Evolutionary conservation across 768 basidiomycete genomes (phyloP).

Genomic region (Peribolospora baueri): DNA sequence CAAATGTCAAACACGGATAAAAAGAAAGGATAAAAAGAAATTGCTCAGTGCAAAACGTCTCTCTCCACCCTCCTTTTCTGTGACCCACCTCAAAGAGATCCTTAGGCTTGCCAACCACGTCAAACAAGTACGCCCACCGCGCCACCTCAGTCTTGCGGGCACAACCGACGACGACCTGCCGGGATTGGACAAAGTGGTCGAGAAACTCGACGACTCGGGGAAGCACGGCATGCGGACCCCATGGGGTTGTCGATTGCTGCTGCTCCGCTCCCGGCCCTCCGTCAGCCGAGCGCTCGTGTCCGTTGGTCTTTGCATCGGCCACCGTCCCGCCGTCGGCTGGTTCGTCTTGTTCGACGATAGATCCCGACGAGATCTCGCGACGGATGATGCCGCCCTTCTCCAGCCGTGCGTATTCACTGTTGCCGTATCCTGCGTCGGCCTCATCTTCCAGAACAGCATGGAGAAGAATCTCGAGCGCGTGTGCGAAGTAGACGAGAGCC

Average conservation of each 20-base stretch:
- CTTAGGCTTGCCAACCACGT: constrained; percentile 71
- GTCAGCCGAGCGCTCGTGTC: constrained; percentile 4
- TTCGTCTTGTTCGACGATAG: background rate
- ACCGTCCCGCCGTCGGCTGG: constrained; percentile 2
- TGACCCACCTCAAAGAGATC: constrained; percentile 59
- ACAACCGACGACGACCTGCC: constrained; percentile 86
- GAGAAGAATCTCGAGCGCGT: constrained; percentile 78
- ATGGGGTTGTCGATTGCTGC: no score
- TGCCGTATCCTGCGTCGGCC: constrained; percentile 15
- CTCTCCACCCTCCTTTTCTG: background rate
- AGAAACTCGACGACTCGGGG: constrained; percentile 61
- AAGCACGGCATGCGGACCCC: constrained; percentile 22
- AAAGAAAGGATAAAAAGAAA: background rate
- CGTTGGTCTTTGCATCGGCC: constrained; percentile 6
- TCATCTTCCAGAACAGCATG: constrained; percentile 84
- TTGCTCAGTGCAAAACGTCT: background rate
- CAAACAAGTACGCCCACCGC: constrained; percentile 68
- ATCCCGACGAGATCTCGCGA: constrained; percentile 11
- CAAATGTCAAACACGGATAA: background rate
- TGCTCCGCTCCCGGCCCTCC: background rate
- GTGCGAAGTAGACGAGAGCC: constrained; percentile 70
- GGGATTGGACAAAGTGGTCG: constrained; percentile 70
- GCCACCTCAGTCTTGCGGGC: constrained; percentile 90
- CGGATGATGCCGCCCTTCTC: constrained; percentile 12
- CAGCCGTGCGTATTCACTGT: constrained; percentile 8